A percentile compares a stretch with the other conserved stretches of the same genome.
Conservation (phyloP, 2,329 filamentous ascomycete genomes). For the Botrytis squamosa region DNA sequence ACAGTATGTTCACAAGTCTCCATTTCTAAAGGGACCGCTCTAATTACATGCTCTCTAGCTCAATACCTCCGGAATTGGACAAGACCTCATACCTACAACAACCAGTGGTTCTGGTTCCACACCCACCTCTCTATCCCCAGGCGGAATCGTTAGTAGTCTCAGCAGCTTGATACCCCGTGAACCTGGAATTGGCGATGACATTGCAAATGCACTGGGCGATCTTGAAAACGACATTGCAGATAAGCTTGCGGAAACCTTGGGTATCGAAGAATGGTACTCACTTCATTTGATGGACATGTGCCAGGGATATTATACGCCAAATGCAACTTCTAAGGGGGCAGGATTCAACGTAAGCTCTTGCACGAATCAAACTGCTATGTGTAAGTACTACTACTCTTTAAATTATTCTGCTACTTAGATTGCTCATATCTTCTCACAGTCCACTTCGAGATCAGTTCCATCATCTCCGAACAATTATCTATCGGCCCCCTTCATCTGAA, state of each 20-base stretch:
- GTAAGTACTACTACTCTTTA: slow-evolving; percentile 34
- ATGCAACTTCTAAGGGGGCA: slow-evolving; percentile 42
- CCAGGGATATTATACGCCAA: slow-evolving; percentile 44
- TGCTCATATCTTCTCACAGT: slow-evolving; percentile 26
- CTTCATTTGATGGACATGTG: slow-evolving; percentile 61
- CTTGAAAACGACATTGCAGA: slow-evolving; percentile 38
- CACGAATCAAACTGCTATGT: slow-evolving; percentile 52
- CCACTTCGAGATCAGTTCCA: slow-evolving; percentile 54
- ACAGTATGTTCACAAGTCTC: slow-evolving; percentile 45
- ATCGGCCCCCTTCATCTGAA: slow-evolving; percentile 44
- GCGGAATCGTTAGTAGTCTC: slow-evolving; percentile 42
- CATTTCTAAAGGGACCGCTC: not conserved
- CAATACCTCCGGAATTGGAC: slow-evolving; percentile 56
- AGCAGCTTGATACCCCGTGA: slow-evolving; percentile 38
- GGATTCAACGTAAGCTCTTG: slow-evolving; percentile 54
- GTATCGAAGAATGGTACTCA: slow-evolving; percentile 60
- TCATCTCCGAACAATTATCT: slow-evolving; percentile 50
- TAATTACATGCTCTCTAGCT: slow-evolving; percentile 42
- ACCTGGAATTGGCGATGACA: slow-evolving; percentile 41
- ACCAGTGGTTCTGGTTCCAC: slow-evolving; percentile 28
- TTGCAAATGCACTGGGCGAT: slow-evolving; percentile 37
- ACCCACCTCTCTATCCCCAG: slow-evolving; percentile 36
- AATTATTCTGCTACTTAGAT: not conserved
- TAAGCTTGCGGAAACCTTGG: slow-evolving; percentile 47
- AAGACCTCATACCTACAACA: slow-evolving; percentile 34